Percentiles rank a stretch among this genome's conserved stretches.
phyloP scores from a whole-genome alignment of 495 filamentous ascomycete genomes.

The Aspergillus ellipticus region DNA sequence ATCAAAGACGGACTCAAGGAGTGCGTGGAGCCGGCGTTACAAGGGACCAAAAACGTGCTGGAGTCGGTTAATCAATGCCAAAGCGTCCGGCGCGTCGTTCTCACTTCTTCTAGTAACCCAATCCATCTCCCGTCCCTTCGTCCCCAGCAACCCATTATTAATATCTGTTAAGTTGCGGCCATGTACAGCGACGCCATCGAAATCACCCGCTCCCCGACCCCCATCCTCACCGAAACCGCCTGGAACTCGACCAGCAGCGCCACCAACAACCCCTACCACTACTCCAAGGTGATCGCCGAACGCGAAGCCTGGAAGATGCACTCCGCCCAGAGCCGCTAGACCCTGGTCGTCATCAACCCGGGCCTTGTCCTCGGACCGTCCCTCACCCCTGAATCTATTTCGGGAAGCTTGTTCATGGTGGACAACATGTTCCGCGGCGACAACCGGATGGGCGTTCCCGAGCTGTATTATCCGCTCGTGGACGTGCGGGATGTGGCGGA shows the following conservation, averaged over 20 bases:
- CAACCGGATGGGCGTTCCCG: not conserved
- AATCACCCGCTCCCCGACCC: not conserved
- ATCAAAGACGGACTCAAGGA: not conserved
- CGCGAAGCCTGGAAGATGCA: not conserved
- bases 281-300: not conserved
- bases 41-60: not conserved
- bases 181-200: constrained; percentile 1
- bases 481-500: not conserved
- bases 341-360: not conserved
- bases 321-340: not conserved
- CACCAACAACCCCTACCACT: not conserved
- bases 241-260: not conserved
- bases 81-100: not conserved
- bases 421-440: not conserved
- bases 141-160: too few species aligned
- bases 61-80: not conserved
- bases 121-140: not conserved
- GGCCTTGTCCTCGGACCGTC: not conserved
- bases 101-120: not conserved
- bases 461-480: not conserved
- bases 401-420: not conserved
- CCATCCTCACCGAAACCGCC: not conserved
- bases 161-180: not conserved
- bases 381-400: not conserved
- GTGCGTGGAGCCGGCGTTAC: not conserved